Evolutionary conservation across 805 yeast species (phyloP).

Genomic region (Metschnikowia lunata): DNA sequence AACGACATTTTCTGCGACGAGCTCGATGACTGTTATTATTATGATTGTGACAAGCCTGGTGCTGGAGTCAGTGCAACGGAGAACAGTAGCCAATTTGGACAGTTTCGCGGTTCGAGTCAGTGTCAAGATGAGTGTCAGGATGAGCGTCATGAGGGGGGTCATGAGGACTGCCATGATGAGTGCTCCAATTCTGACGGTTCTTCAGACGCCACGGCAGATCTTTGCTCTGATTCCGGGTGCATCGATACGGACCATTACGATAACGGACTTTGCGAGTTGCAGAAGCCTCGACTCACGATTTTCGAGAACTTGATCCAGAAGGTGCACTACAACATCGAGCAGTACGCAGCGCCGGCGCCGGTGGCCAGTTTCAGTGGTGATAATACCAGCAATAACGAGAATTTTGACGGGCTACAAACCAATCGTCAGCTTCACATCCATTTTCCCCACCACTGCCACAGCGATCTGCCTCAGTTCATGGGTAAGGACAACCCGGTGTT

Average conservation of each 20-base stretch:
- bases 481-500: neutral
- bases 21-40: slow-evolving; percentile 41
- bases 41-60: slow-evolving; percentile 24
- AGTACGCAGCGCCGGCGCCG: slow-evolving; percentile 8
- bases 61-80: neutral
- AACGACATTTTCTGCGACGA: slow-evolving; percentile 41
- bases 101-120: neutral
- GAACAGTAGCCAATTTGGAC: neutral
- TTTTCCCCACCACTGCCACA: slow-evolving; percentile 39
- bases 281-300: slow-evolving; percentile 28
- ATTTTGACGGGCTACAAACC: neutral
- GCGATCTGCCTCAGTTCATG: slow-evolving; percentile 1
- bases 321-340: slow-evolving; percentile 28
- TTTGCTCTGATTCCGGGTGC: slow-evolving; percentile 6
- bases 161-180: slow-evolving; percentile 6
- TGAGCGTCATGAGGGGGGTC: slow-evolving; percentile 1
- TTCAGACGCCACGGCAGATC: neutral
- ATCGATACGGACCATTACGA: slow-evolving; percentile 10
- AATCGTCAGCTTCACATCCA: slow-evolving; percentile 27
- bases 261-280: slow-evolving; percentile 25
- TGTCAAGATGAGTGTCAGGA: neutral
- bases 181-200: slow-evolving; percentile 1
- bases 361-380: neutral
- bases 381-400: neutral
- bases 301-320: slow-evolving; percentile 38